phyloP scores from a whole-genome alignment of 345 rosid genomes.

The Passiflora organensis region DNA sequence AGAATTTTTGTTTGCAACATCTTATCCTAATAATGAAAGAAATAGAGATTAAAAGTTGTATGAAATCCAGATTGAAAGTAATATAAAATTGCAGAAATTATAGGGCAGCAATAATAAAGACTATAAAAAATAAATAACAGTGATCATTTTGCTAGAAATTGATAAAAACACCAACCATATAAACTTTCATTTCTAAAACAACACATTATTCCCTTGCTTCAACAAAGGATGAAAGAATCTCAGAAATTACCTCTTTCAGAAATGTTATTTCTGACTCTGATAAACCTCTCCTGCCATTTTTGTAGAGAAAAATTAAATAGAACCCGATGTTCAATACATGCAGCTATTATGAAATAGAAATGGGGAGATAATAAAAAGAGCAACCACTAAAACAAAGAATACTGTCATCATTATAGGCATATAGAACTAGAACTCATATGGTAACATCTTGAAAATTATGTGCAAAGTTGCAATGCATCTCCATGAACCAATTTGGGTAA shows the following conservation, averaged over 20 bases:
- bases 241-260: conserved; percentile 60
- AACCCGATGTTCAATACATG: background rate
- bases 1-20: conserved; percentile 52
- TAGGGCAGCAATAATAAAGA: background rate
- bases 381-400: background rate
- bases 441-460: background rate
- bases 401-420: background rate
- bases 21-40: conserved; percentile 46
- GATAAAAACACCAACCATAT: background rate
- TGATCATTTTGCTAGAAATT: background rate
- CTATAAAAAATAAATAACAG: background rate
- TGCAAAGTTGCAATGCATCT: background rate
- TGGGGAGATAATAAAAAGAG: too few species aligned
- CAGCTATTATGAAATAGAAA: too few species aligned
- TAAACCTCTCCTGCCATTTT: conserved; percentile 76
- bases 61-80: too few species aligned
- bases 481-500: too few species aligned
- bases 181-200: background rate
- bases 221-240: conserved; percentile 11
- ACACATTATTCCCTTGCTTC: background rate
- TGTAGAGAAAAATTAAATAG: background rate
- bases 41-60: background rate
- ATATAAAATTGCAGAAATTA: background rate
- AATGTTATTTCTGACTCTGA: conserved; percentile 77
- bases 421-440: background rate